Evolutionary conservation across 805 yeast species (phyloP).

Genomic region (Zygoascus bituminiphila): DNA sequence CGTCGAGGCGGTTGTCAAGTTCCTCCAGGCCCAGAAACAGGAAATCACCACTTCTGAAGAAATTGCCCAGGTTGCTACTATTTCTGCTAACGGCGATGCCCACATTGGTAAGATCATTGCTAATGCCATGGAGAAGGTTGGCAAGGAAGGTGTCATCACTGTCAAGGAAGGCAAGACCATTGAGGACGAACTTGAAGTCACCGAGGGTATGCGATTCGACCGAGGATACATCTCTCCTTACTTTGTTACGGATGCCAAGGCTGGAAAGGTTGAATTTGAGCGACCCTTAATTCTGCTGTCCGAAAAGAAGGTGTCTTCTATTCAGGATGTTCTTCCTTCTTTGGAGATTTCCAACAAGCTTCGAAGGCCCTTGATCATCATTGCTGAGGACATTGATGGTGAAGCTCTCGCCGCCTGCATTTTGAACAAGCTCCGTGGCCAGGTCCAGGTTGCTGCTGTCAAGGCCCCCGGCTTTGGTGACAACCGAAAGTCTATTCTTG

Average conservation of each 20-base stretch:
- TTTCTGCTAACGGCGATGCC: constrained; percentile 91
- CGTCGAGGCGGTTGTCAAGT: constrained; percentile 84
- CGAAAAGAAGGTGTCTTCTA: constrained; percentile 86
- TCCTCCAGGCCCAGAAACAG: constrained; percentile 75
- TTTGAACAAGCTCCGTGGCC: constrained; percentile 94
- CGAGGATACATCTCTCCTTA: constrained; percentile 96
- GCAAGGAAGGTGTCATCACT: constrained; percentile 98
- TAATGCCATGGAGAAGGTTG: constrained; percentile 96
- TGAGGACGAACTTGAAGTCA: constrained; percentile 92
- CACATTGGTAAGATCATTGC: constrained; percentile 90
- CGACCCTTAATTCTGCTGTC: constrained; percentile 81
- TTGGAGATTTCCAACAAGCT: constrained; percentile 86
- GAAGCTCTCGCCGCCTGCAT: constrained; percentile 98
- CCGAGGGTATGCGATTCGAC: constrained; percentile 97
- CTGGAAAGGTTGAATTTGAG: constrained; percentile 90
- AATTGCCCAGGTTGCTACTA: constrained; percentile 96
- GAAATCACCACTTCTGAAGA: constrained; percentile 91
- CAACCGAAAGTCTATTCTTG: constrained; percentile 92
- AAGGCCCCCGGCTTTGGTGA: constrained; percentile 99
- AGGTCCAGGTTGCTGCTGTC: constrained; percentile 94
- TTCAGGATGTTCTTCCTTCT: constrained; percentile 88
- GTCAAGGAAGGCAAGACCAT: constrained; percentile 95
- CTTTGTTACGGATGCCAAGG: constrained; percentile 87
- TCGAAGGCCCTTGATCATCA: constrained; percentile 85
- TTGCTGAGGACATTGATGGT: constrained; percentile 96